These are phyloP conservation scores for Amaranthus cruentus DNA, from an alignment of 148 eudicot genomes.

Conservation along the genomic window DNA sequence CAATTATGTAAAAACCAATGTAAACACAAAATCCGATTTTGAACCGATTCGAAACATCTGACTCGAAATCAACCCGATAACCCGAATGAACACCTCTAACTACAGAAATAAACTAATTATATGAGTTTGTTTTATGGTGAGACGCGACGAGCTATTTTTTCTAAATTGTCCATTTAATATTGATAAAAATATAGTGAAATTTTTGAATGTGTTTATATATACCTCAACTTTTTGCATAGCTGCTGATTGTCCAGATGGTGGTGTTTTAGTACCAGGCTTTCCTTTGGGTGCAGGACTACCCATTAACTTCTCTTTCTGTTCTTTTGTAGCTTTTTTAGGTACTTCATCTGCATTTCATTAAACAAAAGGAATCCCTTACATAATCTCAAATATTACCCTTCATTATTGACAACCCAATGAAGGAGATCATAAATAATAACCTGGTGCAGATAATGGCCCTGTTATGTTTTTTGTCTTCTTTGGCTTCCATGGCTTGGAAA, in stretches of 20 bases:
- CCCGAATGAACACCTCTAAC: too few relatives aligned
- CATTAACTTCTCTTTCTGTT: slow-evolving; percentile 59
- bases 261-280: slow-evolving; percentile 36
- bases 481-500: slow-evolving; percentile 88
- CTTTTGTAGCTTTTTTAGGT: slow-evolving; percentile 38
- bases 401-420: not conserved
- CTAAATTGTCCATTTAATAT: not conserved
- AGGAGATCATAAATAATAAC: slow-evolving; percentile 24
- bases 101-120: too few relatives aligned
- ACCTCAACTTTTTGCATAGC: slow-evolving; percentile 82
- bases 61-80: too few relatives aligned
- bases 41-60: too few relatives aligned
- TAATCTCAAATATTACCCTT: not conserved
- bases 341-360: slow-evolving; percentile 27
- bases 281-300: slow-evolving; percentile 36
- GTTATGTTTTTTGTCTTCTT: slow-evolving; percentile 54
- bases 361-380: slow-evolving; percentile 4
- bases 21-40: too few relatives aligned
- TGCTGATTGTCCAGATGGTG: slow-evolving; percentile 56
- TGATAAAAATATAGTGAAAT: not conserved
- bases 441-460: slow-evolving; percentile 57
- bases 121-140: too few relatives aligned
- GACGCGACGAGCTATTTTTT: not conserved
- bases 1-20: too few relatives aligned
- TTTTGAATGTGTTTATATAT: not conserved